These are phyloP conservation scores for Aspergillus sp. DNA, from an alignment of 2,329 filamentous ascomycete species.

Conservation along the genomic window DNA sequence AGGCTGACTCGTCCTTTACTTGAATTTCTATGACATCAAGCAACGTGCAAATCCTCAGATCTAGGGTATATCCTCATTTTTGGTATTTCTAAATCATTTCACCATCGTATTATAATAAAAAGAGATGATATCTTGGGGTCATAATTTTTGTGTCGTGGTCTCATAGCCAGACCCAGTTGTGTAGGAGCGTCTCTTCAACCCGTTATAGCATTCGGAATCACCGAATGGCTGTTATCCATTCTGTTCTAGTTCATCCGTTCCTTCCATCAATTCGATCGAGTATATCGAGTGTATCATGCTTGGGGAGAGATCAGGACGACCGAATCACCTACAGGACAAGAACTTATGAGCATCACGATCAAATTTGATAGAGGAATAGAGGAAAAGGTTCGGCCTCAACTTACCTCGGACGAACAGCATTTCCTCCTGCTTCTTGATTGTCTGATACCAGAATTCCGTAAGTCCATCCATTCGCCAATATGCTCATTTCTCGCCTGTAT, in stretches of 20 bases:
- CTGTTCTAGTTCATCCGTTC: not conserved
- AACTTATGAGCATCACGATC: conserved; percentile 21
- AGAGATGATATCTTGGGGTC: not conserved
- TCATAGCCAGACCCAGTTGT: not conserved
- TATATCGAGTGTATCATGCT: conserved; percentile 27
- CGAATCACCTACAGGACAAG: conserved; percentile 56
- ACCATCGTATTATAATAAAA: too few species aligned
- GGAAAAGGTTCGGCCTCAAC: conserved; percentile 19
- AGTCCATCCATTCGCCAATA: conserved; percentile 3
- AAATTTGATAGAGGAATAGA: not conserved
- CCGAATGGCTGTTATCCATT: not conserved
- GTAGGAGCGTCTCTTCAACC: not conserved
- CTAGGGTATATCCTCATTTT: not conserved
- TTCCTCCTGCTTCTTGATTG: conserved; percentile 92
- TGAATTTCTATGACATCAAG: too few species aligned
- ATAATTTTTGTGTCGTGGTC: not conserved
- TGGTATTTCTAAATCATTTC: not conserved
- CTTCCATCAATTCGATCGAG: conserved; percentile 3
- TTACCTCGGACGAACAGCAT: conserved; percentile 97
- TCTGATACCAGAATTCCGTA: conserved; percentile 47
- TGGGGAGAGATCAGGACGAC: conserved; percentile 68
- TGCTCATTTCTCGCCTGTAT: conserved; percentile 3
- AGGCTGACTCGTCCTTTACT: too few species aligned
- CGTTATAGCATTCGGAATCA: not conserved
- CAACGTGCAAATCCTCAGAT: too few species aligned